Conservation (phyloP, 75 land plant genomes). For the Azolla pinnata region DNA sequence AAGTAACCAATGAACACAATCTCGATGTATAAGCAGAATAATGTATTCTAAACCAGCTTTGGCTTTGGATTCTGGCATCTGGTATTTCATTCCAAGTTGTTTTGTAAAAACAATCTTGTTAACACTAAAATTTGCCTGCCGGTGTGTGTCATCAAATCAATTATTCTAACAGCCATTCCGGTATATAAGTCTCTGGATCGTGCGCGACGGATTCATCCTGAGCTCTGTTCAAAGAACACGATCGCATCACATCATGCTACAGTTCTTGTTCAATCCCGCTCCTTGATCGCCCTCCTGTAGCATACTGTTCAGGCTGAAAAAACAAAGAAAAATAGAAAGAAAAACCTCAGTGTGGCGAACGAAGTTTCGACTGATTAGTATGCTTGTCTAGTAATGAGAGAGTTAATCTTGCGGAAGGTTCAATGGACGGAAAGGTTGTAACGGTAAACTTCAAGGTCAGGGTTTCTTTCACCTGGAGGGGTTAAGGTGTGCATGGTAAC, state of each 20-base stretch:
- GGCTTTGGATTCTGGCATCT: neutral
- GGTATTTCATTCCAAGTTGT: neutral
- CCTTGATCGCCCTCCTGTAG: neutral
- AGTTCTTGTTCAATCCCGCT: neutral
- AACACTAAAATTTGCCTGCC: neutral
- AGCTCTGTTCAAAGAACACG: neutral
- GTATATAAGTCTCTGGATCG: neutral
- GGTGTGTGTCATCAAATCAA: neutral
- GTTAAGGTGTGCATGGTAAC: too few relatives aligned
- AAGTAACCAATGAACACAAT: too few relatives aligned
- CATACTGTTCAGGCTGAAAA: neutral
- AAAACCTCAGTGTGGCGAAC: too few relatives aligned
- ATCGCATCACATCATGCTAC: neutral
- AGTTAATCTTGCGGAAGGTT: too few relatives aligned
- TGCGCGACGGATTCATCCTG: neutral
- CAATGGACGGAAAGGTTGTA: too few relatives aligned
- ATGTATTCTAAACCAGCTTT: too few relatives aligned
- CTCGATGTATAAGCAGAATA: too few relatives aligned
- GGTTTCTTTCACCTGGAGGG: too few relatives aligned
- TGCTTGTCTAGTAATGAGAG: too few relatives aligned
- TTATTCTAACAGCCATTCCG: neutral
- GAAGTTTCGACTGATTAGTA: too few relatives aligned
- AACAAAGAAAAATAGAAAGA: too few relatives aligned
- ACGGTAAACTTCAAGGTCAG: too few relatives aligned
- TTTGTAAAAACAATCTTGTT: neutral